Evolutionary conservation across 805 yeast genomes (phyloP), one percentile per base, ranked within the genome.

Genomic region (Candida morakotiae): DNA sequence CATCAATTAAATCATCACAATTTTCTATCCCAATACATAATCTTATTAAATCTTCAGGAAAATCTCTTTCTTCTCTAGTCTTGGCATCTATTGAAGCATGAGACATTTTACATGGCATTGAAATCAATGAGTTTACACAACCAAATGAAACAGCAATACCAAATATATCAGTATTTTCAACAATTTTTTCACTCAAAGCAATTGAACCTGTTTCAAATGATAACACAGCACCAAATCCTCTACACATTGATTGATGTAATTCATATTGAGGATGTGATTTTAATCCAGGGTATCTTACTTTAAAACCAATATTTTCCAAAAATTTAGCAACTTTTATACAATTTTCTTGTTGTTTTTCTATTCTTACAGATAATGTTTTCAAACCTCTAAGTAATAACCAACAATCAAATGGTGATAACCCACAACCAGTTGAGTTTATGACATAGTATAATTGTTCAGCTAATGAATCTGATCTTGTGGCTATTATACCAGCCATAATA

Each of bases 1-100:
- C 98, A n/a, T 67, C 78, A 34, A 87, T 81, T 55, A 89, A 69
- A 56, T 89, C 98, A 41, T 77, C 81, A 27, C 74, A 66, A 55
- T 82, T 79, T 57, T 89, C 98, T 44, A 89, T 89, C 41, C 98
- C 98, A 35, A 89, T 81, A 57, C 96, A 89, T 39, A 89, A 71
- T 52, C 98, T 74, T 49, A 89, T 79, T 53, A 89, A 70, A 56
- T 91, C 97, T 60, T 89, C 97, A 2, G 96, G 96, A 64, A 89
- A 80, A 31, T 81, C 87, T 58, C 98, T 79, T 58, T 84, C 94
- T 34, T 80, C 81, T 60, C 97, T 79, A 3, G 87, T 81, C 53
- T 85, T 78, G 18, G 88, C 83, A 49, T 88, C 96, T 44, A 89
- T 89, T 2, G 96, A 83, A n/a, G 97, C 97, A 56, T 89, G 98